Conservation (phyloP, 106 monocot genomes). For the Ottelia alismoides region DNA sequence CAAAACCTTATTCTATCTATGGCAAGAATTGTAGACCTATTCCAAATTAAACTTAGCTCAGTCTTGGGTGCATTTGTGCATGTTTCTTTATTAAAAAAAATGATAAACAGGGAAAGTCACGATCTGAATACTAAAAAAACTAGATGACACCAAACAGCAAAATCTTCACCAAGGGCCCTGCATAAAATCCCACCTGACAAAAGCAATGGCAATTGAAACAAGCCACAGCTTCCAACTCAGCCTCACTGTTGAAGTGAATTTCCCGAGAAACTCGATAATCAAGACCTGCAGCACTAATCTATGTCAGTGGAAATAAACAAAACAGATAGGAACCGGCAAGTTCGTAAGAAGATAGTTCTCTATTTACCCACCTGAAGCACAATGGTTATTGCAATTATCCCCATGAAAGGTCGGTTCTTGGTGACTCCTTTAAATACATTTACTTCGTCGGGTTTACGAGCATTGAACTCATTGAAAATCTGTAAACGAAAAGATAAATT, state of each 20-base stretch:
- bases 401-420: constrained; percentile 71
- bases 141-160: too few relatives aligned
- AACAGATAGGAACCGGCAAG: not conserved
- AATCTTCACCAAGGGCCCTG: too few relatives aligned
- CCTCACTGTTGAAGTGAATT: constrained; percentile 57
- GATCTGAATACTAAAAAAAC: too few relatives aligned
- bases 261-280: constrained; percentile 89
- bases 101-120: too few relatives aligned
- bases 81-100: too few relatives aligned
- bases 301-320: too few relatives aligned
- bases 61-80: too few relatives aligned
- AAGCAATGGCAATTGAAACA: constrained; percentile 55
- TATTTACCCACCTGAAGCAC: constrained; percentile 44
- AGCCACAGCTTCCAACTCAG: constrained; percentile 81
- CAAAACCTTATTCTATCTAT: too few relatives aligned
- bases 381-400: constrained; percentile 56
- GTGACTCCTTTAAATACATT: constrained; percentile 72
- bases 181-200: constrained; percentile 45
- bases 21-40: too few relatives aligned
- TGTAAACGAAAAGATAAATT: constrained; percentile 9
- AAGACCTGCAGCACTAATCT: constrained; percentile 30
- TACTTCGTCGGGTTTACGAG: constrained; percentile 84
- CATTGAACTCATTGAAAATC: constrained; percentile 98
- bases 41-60: too few relatives aligned
- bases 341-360: not conserved